These are phyloP conservation scores for Claviceps arundinis DNA, from an alignment of 2,329 filamentous ascomycete species.

Conservation along the genomic window DNA sequence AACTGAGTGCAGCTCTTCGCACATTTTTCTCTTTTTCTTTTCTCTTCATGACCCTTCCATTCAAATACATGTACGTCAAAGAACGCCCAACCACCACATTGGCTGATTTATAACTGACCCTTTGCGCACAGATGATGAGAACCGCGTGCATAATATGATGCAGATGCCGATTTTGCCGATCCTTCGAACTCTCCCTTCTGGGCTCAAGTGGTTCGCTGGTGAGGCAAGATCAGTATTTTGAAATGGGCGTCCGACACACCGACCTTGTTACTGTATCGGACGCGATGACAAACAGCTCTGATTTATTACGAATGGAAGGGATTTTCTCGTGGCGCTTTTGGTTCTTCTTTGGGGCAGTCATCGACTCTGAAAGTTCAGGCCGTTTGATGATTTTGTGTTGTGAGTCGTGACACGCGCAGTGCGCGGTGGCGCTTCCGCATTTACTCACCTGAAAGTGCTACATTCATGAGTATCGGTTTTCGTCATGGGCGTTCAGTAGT, in stretches of 20 bases:
- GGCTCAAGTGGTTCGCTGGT: conserved; percentile 79
- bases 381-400: not conserved
- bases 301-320: conserved; percentile 38
- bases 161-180: conserved; percentile 48
- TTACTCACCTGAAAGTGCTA: not conserved
- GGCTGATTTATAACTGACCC: conserved; percentile 18
- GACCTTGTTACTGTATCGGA: conserved; percentile 95
- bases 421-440: not conserved
- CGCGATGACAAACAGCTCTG: conserved; percentile 97
- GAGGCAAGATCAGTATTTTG: conserved; percentile 57
- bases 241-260: conserved; percentile 99
- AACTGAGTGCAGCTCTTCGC: conserved; percentile 18
- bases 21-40: conserved; percentile 35
- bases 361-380: not conserved
- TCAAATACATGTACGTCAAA: conserved; percentile 81
- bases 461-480: too few species aligned
- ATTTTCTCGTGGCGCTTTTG: not conserved
- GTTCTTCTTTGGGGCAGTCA: not conserved
- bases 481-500: not conserved
- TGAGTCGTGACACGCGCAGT: not conserved
- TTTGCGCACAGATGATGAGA: conserved; percentile 84
- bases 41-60: conserved; percentile 85
- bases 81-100: conserved; percentile 5
- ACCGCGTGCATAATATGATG: conserved; percentile 91
- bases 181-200: conserved; percentile 69